phyloP scores from a whole-genome alignment of 2,329 filamentous ascomycete genomes.

The Trichoderma arundinaceum region DNA sequence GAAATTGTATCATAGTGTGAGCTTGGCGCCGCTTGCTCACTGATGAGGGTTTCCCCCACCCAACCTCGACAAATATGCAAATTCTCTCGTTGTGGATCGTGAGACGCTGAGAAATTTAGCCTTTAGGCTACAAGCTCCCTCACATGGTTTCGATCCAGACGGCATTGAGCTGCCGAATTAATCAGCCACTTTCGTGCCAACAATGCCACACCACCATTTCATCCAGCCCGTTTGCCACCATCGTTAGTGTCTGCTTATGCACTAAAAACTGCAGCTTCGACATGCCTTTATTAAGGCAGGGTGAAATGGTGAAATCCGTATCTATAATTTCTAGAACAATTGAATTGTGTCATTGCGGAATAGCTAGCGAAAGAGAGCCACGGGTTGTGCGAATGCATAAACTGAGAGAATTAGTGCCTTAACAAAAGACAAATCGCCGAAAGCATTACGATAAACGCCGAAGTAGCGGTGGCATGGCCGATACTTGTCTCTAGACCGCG shows the following conservation, averaged over 20 bases:
- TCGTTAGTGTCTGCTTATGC: background rate
- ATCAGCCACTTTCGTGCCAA: conserved; percentile 8
- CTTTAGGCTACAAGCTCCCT: background rate
- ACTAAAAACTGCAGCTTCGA: background rate
- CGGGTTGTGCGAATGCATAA: background rate
- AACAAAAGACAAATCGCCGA: background rate
- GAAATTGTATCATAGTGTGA: background rate
- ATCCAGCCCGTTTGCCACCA: background rate
- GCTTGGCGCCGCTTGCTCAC: background rate
- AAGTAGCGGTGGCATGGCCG: background rate
- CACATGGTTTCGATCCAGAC: background rate
- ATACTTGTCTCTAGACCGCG: background rate
- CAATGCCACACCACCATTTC: conserved; percentile 1
- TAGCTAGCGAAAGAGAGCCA: background rate
- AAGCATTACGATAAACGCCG: background rate
- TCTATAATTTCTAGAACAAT: background rate
- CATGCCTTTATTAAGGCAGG: background rate
- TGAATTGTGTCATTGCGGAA: background rate
- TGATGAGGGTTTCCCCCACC: background rate
- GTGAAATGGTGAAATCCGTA: background rate
- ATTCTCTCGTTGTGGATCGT: too few relatives aligned
- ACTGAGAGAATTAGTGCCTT: background rate
- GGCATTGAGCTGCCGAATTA: background rate
- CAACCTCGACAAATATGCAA: too few relatives aligned
- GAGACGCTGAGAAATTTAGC: conserved; percentile 13